A percentile compares a stretch with the other conserved stretches of the same genome.
phyloP scores from a whole-genome alignment of 2,329 filamentous ascomycete species.

The Tolypocladium endophyticum region DNA sequence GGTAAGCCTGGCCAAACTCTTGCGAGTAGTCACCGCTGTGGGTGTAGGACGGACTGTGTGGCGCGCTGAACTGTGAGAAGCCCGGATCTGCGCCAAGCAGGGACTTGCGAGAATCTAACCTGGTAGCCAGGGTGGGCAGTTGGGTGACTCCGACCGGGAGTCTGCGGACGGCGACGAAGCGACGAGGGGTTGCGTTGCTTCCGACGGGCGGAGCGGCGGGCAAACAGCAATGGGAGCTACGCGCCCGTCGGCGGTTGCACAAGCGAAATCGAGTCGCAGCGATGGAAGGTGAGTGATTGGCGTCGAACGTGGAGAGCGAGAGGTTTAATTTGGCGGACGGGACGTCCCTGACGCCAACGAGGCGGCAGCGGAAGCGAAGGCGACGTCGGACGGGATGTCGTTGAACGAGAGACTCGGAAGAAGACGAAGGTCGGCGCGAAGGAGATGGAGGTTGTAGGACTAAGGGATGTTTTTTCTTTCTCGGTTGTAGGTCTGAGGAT shows the following conservation, averaged over 20 bases:
- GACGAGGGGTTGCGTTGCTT: background rate
- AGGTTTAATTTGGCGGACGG: background rate
- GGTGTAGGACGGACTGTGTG: slow-evolving; percentile 12
- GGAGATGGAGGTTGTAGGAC: background rate
- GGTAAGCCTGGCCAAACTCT: slow-evolving; percentile 22
- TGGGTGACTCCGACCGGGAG: slow-evolving; percentile 25
- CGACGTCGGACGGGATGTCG: background rate
- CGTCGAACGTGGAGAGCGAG: background rate
- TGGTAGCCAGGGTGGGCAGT: slow-evolving; percentile 26
- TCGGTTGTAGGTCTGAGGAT: background rate
- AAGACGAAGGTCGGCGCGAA: background rate
- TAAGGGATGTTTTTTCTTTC: background rate
- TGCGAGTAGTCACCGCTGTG: slow-evolving; percentile 16
- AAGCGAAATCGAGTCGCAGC: background rate
- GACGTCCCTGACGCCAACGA: background rate
- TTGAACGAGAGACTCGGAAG: background rate
- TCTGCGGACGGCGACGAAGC: slow-evolving; percentile 8
- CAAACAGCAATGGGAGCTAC: background rate
- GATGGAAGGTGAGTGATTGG: background rate
- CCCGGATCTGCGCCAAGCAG: slow-evolving; percentile 27
- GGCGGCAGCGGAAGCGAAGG: background rate
- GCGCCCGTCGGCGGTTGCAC: background rate
- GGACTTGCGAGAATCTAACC: slow-evolving; percentile 29
- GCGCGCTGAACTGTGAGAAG: slow-evolving; percentile 21
- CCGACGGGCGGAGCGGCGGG: background rate